Base-by-base conservation (phyloP, 768 basidiomycete genomes). In the Cyclocybe aegerita region DNA sequence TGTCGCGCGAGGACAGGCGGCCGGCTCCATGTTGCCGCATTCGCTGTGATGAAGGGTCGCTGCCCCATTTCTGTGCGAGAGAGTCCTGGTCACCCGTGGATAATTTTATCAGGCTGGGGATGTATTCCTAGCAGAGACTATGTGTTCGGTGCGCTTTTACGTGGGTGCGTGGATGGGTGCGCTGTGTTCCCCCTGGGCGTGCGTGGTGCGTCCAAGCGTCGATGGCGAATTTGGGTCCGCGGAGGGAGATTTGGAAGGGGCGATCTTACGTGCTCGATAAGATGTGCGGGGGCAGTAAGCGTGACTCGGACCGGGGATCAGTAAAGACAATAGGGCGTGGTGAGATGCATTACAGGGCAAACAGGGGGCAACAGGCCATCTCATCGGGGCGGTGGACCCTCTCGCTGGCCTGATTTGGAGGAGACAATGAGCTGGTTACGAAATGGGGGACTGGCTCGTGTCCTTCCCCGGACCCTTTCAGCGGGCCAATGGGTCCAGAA, bases 321-420 rank as follows among this genome's bases (percentile, higher is more conserved):
- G 23, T 23, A 64, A 70, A 70, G 69, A 80, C 77, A 79, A 80
- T 79, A 80, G 67, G 65, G 61, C 59, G 43, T 37, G 32, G 31
- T 41, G 34, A 48, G 41, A 40, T 44, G 68, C 76, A 77, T 70
- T 65, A 42, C 66, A 48, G 67, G 59, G 68, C 72, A 70, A 70
- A 69, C 55, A 69, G 46, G 43, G 64, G 60, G 61, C 56, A 66
- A 64, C 62, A 60, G 15, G 46, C n/a, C 16, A 35, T 50, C 33
- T 64, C 57, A 80, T 78, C 73, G 71, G 67, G 72, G 60, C 35
- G 55, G 57, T 57, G 61, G 68, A 64, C 62, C 64, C 59, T 67
- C 57, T 56, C 49, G 42, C 46, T 38, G 39, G 55, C 69, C 65
- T 49, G 50, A 62, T 69, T 65, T 60, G 64, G 68, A 44, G 55